Evolutionary conservation across 2,329 filamentous ascomycete species (phyloP).

Genomic region (Colletotrichum agaves): DNA sequence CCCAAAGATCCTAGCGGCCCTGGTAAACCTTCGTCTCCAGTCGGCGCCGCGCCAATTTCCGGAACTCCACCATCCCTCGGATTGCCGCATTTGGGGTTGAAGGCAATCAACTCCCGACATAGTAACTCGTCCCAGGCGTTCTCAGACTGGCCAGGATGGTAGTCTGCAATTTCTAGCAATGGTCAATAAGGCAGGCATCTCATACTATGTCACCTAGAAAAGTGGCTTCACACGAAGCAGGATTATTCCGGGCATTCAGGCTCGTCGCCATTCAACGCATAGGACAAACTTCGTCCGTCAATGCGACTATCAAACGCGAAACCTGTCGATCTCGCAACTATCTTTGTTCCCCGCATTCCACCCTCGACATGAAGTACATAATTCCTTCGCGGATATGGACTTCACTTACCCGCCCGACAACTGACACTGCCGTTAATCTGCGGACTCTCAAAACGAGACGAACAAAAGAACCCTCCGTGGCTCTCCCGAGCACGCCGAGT

Average conservation of each 20-base stretch:
- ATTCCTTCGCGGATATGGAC: not conserved
- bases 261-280: not conserved
- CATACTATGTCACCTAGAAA: not conserved
- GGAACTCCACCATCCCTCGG: constrained; percentile 16
- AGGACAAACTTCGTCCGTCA: constrained; percentile 24
- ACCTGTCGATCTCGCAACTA: constrained; percentile 27
- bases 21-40: constrained; percentile 34
- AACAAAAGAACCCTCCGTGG: constrained; percentile 12
- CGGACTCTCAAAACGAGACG: constrained; percentile 18
- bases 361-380: not conserved
- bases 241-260: constrained; percentile 14
- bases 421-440: not conserved
- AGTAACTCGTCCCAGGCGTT: not conserved
- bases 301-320: constrained; percentile 23
- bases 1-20: constrained; percentile 13
- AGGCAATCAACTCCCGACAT: not conserved
- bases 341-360: constrained; percentile 22
- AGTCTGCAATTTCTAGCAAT: not conserved
- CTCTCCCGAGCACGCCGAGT: constrained; percentile 1
- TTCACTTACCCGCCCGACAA: not conserved
- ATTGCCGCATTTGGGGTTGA: constrained; percentile 10
- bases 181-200: not conserved
- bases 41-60: constrained; percentile 27
- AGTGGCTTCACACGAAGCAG: not conserved
- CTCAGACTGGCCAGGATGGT: not conserved